Percentiles rank a stretch among this genome's conserved stretches.
These are phyloP conservation scores for Erodium moschatum DNA, from an alignment of 441 rosid genomes.

Conservation along the genomic window DNA sequence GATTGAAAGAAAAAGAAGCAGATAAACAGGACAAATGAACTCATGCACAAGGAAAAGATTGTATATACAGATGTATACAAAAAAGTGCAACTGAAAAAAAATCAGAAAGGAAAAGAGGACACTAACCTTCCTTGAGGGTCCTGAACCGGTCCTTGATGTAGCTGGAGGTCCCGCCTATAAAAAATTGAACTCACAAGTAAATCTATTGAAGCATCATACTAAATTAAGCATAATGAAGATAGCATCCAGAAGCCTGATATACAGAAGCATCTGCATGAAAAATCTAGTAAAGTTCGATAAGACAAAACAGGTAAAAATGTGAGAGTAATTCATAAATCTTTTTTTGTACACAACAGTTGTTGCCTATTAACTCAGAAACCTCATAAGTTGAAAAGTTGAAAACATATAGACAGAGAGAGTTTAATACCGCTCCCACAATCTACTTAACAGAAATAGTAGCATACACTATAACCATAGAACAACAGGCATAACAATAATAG, in stretches of 20 bases:
- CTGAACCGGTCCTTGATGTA: constrained; percentile 61
- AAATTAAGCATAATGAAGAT: constrained; percentile 12
- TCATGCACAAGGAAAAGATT: neutral
- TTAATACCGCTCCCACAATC: neutral
- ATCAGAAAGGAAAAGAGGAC: neutral
- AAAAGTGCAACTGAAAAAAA: constrained; percentile 12
- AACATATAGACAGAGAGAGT: neutral
- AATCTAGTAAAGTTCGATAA: neutral
- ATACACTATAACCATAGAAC: neutral
- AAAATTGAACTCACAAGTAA: constrained; percentile 14
- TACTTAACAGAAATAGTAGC: constrained; percentile 1
- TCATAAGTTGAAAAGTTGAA: neutral
- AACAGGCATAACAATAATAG: neutral
- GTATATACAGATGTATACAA: neutral
- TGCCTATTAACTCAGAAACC: neutral
- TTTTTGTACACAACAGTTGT: neutral
- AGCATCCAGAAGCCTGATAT: constrained; percentile 13
- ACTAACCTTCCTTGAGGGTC: constrained; percentile 68
- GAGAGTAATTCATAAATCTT: neutral
- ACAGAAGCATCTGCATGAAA: constrained; percentile 5
- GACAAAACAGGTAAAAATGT: neutral
- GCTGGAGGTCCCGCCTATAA: constrained; percentile 67
- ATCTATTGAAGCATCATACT: constrained; percentile 16
- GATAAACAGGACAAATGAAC: neutral
- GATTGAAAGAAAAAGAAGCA: constrained; percentile 12